Evolutionary conservation across 768 basidiomycete genomes (phyloP), one percentile per base, ranked within the genome.

Genomic region (Leccinum pellstonianum): DNA sequence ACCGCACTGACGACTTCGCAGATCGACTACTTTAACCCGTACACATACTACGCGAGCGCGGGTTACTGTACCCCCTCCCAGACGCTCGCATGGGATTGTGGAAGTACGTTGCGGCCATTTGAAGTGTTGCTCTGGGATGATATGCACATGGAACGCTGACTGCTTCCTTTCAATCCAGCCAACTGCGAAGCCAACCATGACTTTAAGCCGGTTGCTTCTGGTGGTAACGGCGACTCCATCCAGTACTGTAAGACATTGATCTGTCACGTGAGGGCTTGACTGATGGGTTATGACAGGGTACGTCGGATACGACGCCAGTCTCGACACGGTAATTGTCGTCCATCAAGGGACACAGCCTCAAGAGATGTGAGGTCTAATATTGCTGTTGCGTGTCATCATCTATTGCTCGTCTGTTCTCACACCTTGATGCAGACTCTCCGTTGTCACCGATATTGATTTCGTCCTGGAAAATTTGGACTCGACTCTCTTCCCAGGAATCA

Each of bases 401-500:
- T 48, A 41, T 7, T 17, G 46, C 3, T 23, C 9, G 47, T 14
- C 11, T 33, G 41, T 47, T 38, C 50, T 51, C 17, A 56, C 27
- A 21, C 8, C 17, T 3, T 41, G 17, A n/a, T 31, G 11, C 55
- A 79, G 80, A 31, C 79, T 6, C 58, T 73, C 35, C 31, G 10
- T 33, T 4, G 59, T 84, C 37, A 81, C 80, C 0, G 84, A 86
- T 60, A 67, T 57, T 0, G 66, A 80, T 56, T 64, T 83, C 60
- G 54, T 77, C 60, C 63, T 76, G 56, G 56, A 58, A 3, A 62
- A 51, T 5, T 65, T 82, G 49, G 53, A 80, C 59, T 19, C 78
- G 0, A 62, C 73, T 0, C 75, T 83, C 10, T 86, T 86, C 73
- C 83, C 83, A 0, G 82, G 82, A 2, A 54, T 86, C 6, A 65